phyloP scores from a whole-genome alignment of 1,284 basidiomycete species.

The Peniophora sp. region DNA sequence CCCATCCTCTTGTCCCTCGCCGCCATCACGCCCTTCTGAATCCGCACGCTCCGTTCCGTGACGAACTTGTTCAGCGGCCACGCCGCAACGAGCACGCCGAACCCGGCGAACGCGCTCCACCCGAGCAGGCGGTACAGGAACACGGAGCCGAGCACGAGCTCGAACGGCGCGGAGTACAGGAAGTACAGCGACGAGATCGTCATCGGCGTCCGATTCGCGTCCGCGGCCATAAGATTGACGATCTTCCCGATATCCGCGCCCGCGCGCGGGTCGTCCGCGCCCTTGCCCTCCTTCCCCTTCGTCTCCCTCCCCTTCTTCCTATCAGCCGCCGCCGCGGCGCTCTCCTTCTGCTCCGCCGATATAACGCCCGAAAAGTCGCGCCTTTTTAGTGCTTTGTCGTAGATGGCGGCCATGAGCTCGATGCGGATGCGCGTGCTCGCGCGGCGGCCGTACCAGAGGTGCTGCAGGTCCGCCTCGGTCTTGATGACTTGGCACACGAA shows the following conservation, averaged over 20 bases:
- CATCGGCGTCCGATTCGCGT: slow-evolving; percentile 49
- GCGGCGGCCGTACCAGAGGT: slow-evolving; percentile 74
- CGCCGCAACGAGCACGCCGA: slow-evolving; percentile 65
- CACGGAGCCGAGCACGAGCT: slow-evolving; percentile 66
- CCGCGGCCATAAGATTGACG: slow-evolving; percentile 71
- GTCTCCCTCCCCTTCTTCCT: slow-evolving; percentile 12
- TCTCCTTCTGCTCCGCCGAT: slow-evolving; percentile 39
- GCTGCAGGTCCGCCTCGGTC: slow-evolving; percentile 67
- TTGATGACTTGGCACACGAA: slow-evolving; percentile 54
- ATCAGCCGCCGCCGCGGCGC: slow-evolving; percentile 20
- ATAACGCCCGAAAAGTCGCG: slow-evolving; percentile 80
- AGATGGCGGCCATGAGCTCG: slow-evolving; percentile 77
- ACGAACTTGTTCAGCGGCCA: slow-evolving; percentile 71
- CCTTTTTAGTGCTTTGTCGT: slow-evolving; percentile 83
- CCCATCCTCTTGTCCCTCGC: slow-evolving; percentile 82
- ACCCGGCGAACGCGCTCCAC: slow-evolving; percentile 78
- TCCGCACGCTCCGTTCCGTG: slow-evolving; percentile 52
- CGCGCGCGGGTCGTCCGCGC: slow-evolving; percentile 43
- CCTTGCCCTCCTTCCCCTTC: slow-evolving; percentile 14
- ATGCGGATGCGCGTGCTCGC: slow-evolving; percentile 61
- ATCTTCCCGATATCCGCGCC: slow-evolving; percentile 74
- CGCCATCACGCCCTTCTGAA: slow-evolving; percentile 65
- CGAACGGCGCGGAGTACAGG: slow-evolving; percentile 72
- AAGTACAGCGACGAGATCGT: slow-evolving; percentile 48
- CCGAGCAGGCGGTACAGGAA: slow-evolving; percentile 85